Percentiles rank a stretch among this genome's conserved stretches.
Evolutionary conservation across 2,329 filamentous ascomycete genomes (phyloP).

Genomic region (Talaromyces pinophilus): DNA sequence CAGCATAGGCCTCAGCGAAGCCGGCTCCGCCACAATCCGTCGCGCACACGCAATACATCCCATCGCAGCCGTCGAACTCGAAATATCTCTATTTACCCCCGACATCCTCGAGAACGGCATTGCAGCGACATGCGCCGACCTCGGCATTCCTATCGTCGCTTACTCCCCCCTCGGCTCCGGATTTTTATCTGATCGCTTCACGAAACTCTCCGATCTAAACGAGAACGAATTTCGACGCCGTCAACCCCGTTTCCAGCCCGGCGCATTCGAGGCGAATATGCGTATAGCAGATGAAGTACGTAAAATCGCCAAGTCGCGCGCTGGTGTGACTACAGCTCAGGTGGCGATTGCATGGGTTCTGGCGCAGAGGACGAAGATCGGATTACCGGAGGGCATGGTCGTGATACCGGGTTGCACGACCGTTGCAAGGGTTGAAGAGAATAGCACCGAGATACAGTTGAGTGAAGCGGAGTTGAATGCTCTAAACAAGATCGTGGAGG

Average conservation of each 20-base stretch:
- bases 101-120: constrained; percentile 61
- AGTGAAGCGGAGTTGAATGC: constrained; percentile 43
- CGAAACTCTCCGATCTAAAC: constrained; percentile 48
- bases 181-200: constrained; percentile 55
- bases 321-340: constrained; percentile 44
- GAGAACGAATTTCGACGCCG: constrained; percentile 48
- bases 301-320: constrained; percentile 40
- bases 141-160: constrained; percentile 59
- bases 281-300: constrained; percentile 50
- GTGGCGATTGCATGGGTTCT: constrained; percentile 54
- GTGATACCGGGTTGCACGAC: constrained; percentile 47
- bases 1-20: constrained; percentile 47
- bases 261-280: constrained; percentile 53
- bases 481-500: constrained; percentile 12
- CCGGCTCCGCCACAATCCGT: constrained; percentile 47
- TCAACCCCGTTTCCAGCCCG: constrained; percentile 54
- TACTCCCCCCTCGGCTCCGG: constrained; percentile 64
- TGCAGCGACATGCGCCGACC: constrained; percentile 56
- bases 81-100: constrained; percentile 59
- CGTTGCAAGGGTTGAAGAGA: constrained; percentile 44
- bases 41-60: constrained; percentile 51
- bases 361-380: constrained; percentile 43
- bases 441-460: constrained; percentile 43
- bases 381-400: constrained; percentile 37
- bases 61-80: constrained; percentile 62